These are phyloP conservation scores for Neurospora sp. DNA, from an alignment of 495 filamentous ascomycete species.

Conservation along the genomic window DNA sequence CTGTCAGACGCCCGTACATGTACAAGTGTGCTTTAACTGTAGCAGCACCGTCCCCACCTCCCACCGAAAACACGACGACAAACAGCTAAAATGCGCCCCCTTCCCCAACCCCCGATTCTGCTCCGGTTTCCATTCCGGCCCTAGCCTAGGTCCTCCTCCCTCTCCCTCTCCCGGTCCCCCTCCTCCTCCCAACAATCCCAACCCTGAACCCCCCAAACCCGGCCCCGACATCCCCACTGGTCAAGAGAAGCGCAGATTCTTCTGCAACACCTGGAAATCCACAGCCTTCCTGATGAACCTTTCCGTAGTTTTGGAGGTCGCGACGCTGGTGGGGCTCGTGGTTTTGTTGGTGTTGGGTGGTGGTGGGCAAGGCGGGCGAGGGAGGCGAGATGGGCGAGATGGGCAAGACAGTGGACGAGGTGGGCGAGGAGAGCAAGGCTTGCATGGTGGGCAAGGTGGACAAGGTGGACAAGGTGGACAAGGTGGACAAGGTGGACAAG, in stretches of 20 bases:
- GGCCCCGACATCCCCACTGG: conserved; percentile 53
- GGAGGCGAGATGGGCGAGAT: too few relatives aligned
- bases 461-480: conserved; percentile 43
- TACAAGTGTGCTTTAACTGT: conserved; percentile 10
- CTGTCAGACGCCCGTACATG: conserved; percentile 44
- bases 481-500: conserved; percentile 41
- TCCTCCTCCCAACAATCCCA: not conserved
- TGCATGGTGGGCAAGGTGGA: conserved; percentile 40
- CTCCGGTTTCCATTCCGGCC: not conserved
- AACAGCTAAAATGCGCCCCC: conserved; percentile 22
- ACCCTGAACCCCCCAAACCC: conserved; percentile 45
- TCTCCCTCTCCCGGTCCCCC: not conserved
- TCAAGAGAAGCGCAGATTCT: conserved; percentile 62
- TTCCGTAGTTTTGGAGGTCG: conserved; percentile 64
- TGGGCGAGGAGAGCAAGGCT: not conserved
- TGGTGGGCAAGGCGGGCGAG: conserved; percentile 40
- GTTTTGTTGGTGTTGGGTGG: conserved; percentile 24
- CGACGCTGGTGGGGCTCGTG: conserved; percentile 62
- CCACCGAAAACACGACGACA: not conserved
- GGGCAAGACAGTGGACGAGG: too few relatives aligned
- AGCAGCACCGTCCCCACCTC: not conserved
- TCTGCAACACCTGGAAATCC: conserved; percentile 87
- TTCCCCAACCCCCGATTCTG: conserved; percentile 33
- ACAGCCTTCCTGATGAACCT: conserved; percentile 82
- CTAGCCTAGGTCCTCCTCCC: not conserved